Conservation (phyloP, 805 yeast genomes). For the Myxozyma monticola region DNA sequence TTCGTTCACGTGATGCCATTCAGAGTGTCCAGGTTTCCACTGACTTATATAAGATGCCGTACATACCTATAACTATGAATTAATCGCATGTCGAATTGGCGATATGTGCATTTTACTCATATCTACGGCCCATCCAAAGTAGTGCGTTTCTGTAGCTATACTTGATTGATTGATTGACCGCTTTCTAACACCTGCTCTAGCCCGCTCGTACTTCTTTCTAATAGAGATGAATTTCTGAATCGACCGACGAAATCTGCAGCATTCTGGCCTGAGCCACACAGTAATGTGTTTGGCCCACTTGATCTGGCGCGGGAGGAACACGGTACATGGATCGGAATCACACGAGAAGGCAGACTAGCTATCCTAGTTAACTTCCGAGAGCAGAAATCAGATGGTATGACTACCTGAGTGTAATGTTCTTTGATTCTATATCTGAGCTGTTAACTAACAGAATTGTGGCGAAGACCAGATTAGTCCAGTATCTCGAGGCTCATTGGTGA, state of each 20-base stretch:
- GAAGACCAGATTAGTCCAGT: conserved; percentile 36
- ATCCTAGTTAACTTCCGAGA: conserved; percentile 77
- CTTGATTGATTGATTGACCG: not conserved
- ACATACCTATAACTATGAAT: too few species aligned
- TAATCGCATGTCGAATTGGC: too few species aligned
- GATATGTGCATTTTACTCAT: conserved; percentile 78
- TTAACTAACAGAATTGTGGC: too few species aligned
- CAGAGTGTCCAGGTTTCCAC: too few species aligned
- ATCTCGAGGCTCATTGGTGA: conserved; percentile 56
- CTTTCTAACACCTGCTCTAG: conserved; percentile 27
- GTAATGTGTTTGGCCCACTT: conserved; percentile 48
- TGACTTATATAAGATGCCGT: too few species aligned
- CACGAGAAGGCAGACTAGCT: conserved; percentile 59
- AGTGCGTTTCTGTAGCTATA: conserved; percentile 37
- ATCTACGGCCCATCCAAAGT: conserved; percentile 68
- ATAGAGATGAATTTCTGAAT: conserved; percentile 80
- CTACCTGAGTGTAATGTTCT: not conserved
- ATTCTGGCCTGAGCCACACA: conserved; percentile 37
- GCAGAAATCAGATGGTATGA: conserved; percentile 34
- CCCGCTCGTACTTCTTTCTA: conserved; percentile 74
- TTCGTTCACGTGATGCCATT: too few species aligned
- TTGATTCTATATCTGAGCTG: not conserved
- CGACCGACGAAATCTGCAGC: conserved; percentile 68
- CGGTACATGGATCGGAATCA: conserved; percentile 91
- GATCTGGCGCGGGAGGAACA: conserved; percentile 72